These are phyloP conservation scores for Dysphania ambrosioides DNA, from an alignment of 148 eudicot genomes.

Conservation along the genomic window DNA sequence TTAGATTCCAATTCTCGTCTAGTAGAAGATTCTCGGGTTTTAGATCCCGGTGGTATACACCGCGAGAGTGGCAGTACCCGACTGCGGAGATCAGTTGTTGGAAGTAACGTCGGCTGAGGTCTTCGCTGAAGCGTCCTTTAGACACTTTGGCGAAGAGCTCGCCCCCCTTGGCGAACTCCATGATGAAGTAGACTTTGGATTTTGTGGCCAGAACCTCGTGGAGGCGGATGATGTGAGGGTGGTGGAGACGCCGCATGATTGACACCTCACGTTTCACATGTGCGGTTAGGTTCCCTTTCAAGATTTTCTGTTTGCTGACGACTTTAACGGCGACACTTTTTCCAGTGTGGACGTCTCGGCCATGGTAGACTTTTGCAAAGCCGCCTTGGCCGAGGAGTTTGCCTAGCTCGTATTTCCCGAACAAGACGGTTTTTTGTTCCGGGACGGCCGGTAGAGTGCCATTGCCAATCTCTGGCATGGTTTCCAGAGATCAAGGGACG, in stretches of 20 bases:
- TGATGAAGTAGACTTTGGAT: conserved; percentile 52
- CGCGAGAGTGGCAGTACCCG: conserved; percentile 56
- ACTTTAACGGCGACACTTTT: conserved; percentile 66
- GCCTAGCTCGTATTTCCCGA: conserved; percentile 62
- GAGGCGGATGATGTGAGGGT: conserved; percentile 54
- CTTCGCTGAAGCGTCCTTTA: conserved; percentile 65
- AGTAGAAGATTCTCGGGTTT: conserved; percentile 66
- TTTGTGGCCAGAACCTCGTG: conserved; percentile 62
- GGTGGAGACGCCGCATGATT: conserved; percentile 58
- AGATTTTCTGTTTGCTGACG: conserved; percentile 41
- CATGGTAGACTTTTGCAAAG: conserved; percentile 74
- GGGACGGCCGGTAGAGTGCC: not conserved
- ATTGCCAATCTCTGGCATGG: conserved; percentile 24
- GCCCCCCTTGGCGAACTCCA: conserved; percentile 77
- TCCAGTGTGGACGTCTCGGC: conserved; percentile 38
- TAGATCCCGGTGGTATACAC: conserved; percentile 69
- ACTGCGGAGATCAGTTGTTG: conserved; percentile 68
- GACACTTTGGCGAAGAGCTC: conserved; percentile 58
- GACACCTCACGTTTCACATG: conserved; percentile 54
- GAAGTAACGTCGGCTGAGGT: conserved; percentile 65
- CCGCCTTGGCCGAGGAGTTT: conserved; percentile 61
- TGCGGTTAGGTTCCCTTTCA: conserved; percentile 30
- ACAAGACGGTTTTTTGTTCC: conserved; percentile 13
- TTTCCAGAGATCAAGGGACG: not conserved
- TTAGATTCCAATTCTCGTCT: conserved; percentile 61